Percentiles rank a stretch among this genome's conserved stretches.
Conservation (phyloP, 345 rosid genomes). For the Bretschneidera sinensis region DNA sequence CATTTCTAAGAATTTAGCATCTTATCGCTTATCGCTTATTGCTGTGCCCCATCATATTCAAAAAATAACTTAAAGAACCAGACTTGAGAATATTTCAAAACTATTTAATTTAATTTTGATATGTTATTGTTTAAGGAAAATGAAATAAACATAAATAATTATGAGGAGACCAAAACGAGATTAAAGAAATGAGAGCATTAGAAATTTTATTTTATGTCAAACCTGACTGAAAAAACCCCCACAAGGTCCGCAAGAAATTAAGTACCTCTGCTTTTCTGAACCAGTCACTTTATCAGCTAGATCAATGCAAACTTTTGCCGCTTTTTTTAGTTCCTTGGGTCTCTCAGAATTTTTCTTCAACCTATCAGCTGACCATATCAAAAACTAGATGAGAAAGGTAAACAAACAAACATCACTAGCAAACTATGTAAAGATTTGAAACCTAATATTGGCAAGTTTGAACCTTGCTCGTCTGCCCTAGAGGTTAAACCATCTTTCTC, state of each 20-base stretch:
- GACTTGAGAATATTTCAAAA: too few species aligned
- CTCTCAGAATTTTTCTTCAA: slow-evolving; percentile 33
- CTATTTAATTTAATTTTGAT: too few species aligned
- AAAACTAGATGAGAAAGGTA: slow-evolving; percentile 3
- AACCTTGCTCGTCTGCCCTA: slow-evolving; percentile 30
- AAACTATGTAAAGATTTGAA: background rate
- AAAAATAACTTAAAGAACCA: too few species aligned
- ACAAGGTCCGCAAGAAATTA: slow-evolving; percentile 5
- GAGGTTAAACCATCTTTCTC: slow-evolving; percentile 26
- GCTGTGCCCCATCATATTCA: too few species aligned
- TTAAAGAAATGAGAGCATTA: too few species aligned
- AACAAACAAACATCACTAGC: slow-evolving; percentile 4
- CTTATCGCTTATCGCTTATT: too few species aligned
- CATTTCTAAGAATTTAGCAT: too few species aligned
- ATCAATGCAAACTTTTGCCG: slow-evolving; percentile 36
- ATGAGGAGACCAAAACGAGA: too few species aligned
- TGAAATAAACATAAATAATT: too few species aligned
- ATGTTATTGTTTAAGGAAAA: too few species aligned
- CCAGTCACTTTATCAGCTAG: slow-evolving; percentile 62
- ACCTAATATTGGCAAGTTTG: slow-evolving; percentile 27
- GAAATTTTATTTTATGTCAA: too few species aligned
- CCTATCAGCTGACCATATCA: slow-evolving; percentile 22
- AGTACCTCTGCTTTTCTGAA: slow-evolving; percentile 87
- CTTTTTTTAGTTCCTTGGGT: slow-evolving; percentile 42
- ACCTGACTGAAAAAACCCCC: background rate